A percentile compares a stretch with the other conserved stretches of the same genome.
phyloP scores from a whole-genome alignment of 495 filamentous ascomycete species.

The Penicillium fimorum region DNA sequence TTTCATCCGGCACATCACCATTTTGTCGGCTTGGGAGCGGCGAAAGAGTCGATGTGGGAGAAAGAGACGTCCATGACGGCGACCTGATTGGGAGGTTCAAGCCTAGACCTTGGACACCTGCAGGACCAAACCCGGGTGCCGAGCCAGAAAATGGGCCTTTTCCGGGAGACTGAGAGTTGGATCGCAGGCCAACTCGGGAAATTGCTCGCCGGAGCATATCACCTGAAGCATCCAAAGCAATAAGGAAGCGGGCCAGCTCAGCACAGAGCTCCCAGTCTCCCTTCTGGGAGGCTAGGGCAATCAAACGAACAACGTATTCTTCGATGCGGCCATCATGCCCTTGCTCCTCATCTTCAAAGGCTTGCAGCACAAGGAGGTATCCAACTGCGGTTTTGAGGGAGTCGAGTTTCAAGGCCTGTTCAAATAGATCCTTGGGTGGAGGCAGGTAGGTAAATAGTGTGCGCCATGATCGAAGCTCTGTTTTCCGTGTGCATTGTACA shows the following conservation, averaged over 20 bases:
- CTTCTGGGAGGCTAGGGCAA: slow-evolving; percentile 77
- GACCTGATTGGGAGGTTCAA: slow-evolving; percentile 36
- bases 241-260: slow-evolving; percentile 88
- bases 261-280: slow-evolving; percentile 96
- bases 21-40: slow-evolving; percentile 21
- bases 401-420: slow-evolving; percentile 78
- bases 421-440: slow-evolving; percentile 85
- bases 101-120: slow-evolving; percentile 40
- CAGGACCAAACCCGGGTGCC: slow-evolving; percentile 27
- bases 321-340: slow-evolving; percentile 60
- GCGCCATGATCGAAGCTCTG: slow-evolving; percentile 91
- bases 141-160: slow-evolving; percentile 26
- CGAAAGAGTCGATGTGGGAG: slow-evolving; percentile 34
- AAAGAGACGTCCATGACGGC: slow-evolving; percentile 41
- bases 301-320: slow-evolving; percentile 68
- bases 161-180: slow-evolving; percentile 9
- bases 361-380: slow-evolving; percentile 93
- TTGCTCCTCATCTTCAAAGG: slow-evolving; percentile 82
- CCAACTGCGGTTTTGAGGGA: slow-evolving; percentile 95
- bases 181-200: slow-evolving; percentile 58
- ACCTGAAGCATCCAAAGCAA: slow-evolving; percentile 85
- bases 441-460: slow-evolving; percentile 89
- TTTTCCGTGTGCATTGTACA: slow-evolving; percentile 96
- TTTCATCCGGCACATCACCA: slow-evolving; percentile 25
- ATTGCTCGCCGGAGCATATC: slow-evolving; percentile 78